A percentile compares a stretch with the other conserved stretches of the same genome.
These are phyloP conservation scores for Rhynchospora tenuis DNA, from an alignment of 176 grass and related monocot genomes.

Conservation along the genomic window DNA sequence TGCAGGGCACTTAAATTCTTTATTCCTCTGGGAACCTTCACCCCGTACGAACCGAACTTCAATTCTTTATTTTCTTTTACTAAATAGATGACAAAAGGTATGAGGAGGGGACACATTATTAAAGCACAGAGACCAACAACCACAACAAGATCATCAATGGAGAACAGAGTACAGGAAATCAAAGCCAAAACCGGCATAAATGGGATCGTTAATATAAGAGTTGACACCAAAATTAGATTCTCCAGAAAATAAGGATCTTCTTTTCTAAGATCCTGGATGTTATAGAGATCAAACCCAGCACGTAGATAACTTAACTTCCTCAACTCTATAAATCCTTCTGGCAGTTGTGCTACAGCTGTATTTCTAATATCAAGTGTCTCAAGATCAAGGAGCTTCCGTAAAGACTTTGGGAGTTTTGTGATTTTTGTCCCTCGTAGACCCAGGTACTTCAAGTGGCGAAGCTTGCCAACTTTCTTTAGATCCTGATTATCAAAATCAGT, in stretches of 20 bases:
- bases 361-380: conserved; percentile 24
- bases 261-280: neutral
- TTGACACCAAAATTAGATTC: no score
- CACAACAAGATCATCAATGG: no score
- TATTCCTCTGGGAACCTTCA: conserved; percentile 5
- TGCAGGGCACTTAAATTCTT: neutral
- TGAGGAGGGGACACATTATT: neutral
- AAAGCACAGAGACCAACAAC: no score
- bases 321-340: neutral
- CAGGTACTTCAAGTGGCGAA: conserved; percentile 31
- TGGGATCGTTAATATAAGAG: no score
- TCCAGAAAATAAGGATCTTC: no score
- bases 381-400: conserved; percentile 21
- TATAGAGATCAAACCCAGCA: neutral
- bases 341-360: neutral
- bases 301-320: conserved; percentile 10
- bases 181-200: no score
- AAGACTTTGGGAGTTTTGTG: conserved; percentile 11
- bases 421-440: neutral
- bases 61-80: no score
- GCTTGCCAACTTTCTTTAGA: neutral
- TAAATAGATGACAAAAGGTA: neutral
- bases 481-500: neutral
- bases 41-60: neutral
- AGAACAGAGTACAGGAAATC: neutral